Evolutionary conservation across 306 rosid genomes (phyloP), one percentile per base, ranked within the genome.

Genomic region (Vigna reflexopilosa): DNA sequence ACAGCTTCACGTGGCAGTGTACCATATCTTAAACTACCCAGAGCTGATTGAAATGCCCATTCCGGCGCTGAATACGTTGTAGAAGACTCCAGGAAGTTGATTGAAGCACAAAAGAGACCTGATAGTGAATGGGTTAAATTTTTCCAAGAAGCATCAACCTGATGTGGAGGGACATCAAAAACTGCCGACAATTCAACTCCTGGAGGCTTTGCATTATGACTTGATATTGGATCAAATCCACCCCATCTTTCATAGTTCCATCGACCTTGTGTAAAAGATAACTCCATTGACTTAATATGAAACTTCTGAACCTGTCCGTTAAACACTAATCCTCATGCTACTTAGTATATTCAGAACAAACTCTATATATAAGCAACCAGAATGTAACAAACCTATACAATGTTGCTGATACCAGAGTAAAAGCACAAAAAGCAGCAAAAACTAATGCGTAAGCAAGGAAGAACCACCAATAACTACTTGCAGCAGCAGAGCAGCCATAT

Each of bases 191-290:
- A 79, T 82, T 95, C 98, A 74, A 93, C 98, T 75, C 99, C 99
- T 38, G 99, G 93, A 84, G 98, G 97, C 82, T 91, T 93, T 65
- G 98, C 97, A 78, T 93, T 91, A 84, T 69, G 84, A 86, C 98
- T 93, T 76, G 98, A 82, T 66, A 95, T 86, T 58, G 96, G 90
- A 81, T 95, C 99, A 80, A 86, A 90, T 56, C 97, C 99, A 75
- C 98, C 99, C 99, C 98, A 95, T 38, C 82, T 85, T 65, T 93
- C 99, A 83, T 95, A 91, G 82, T 88, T 91, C 99, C 99, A 93
- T 51, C 96, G 90, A 74, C 97, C 99, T 93, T 95, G 98, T 16
- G 99, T 93, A 85, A 95, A 95, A 78, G 99, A 95, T 61, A 95
- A 86, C 61, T 95, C 98, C 98, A 90, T 88, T 61, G 89, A 90